phyloP scores from a whole-genome alignment of 441 rosid species.

The Breynia disticha region DNA sequence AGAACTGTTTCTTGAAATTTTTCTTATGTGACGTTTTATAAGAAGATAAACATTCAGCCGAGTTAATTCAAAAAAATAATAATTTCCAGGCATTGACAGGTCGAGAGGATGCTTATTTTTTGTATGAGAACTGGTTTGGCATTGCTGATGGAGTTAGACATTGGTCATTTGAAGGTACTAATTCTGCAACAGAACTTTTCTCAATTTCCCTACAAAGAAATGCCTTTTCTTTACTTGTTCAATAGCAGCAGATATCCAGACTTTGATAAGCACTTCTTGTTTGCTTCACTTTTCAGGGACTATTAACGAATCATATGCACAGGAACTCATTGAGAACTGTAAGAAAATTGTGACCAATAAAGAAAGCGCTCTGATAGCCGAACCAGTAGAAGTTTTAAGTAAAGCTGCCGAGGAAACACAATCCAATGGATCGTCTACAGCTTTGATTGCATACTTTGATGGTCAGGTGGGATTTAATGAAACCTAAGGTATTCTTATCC shows the following conservation, averaged over 20 bases:
- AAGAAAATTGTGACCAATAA: conserved; percentile 33
- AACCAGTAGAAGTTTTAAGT: conserved; percentile 46
- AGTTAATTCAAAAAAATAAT: conserved; percentile 48
- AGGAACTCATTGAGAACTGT: conserved; percentile 51
- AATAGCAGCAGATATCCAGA: neutral
- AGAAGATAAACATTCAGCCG: conserved; percentile 17
- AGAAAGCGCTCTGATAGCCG: conserved; percentile 22
- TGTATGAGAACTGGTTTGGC: conserved; percentile 63
- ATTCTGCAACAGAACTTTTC: neutral
- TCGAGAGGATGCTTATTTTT: conserved; percentile 69
- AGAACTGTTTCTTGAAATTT: neutral
- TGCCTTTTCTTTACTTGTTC: too few relatives aligned
- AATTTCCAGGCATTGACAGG: conserved; percentile 89
- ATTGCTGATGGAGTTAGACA: conserved; percentile 70
- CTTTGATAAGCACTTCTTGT: neutral
- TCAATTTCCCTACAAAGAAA: too few relatives aligned
- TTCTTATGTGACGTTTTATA: conserved; percentile 3
- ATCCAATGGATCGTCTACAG: conserved; percentile 57
- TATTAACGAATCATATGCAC: conserved; percentile 37
- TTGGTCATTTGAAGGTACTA: conserved; percentile 74
- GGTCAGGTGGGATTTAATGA: conserved; percentile 37
- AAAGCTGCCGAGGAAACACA: conserved; percentile 45
- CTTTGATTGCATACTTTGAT: conserved; percentile 57
- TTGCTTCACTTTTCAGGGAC: conserved; percentile 35
- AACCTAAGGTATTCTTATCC: neutral